phyloP scores from a whole-genome alignment of 768 basidiomycete genomes.

The Suillus brevipes region DNA sequence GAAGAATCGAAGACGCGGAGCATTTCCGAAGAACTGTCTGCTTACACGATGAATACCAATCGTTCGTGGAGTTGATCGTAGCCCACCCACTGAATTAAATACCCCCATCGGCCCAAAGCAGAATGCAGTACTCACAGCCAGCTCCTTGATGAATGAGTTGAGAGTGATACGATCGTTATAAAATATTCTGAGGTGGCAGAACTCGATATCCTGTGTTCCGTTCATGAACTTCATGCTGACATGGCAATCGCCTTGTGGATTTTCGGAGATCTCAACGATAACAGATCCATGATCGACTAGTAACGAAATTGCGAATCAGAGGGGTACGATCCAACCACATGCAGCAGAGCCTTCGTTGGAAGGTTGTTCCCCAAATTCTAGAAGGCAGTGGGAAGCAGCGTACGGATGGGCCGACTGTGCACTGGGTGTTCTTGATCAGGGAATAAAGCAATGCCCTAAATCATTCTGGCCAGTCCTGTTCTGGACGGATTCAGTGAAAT shows the following conservation, averaged over 20 bases:
- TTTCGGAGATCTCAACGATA: conserved; percentile 66
- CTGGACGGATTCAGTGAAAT: conserved; percentile 60
- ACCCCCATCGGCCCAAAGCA: neutral
- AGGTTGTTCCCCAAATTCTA: conserved; percentile 66
- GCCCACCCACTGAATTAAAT: conserved; percentile 24
- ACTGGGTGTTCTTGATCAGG: too few relatives aligned
- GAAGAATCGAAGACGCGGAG: conserved; percentile 26
- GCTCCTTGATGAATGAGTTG: conserved; percentile 18
- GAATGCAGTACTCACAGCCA: conserved; percentile 18
- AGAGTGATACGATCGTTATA: conserved; percentile 32
- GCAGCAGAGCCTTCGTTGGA: conserved; percentile 48
- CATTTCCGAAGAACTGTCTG: conserved; percentile 32
- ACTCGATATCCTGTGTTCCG: conserved; percentile 54
- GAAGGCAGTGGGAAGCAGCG: conserved; percentile 71
- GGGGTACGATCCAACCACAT: neutral
- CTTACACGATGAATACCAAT: conserved; percentile 36
- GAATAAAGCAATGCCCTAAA: conserved; percentile 27
- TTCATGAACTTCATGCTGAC: conserved; percentile 81
- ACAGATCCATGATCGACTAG: conserved; percentile 71
- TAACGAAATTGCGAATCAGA: neutral
- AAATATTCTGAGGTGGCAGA: conserved; percentile 68
- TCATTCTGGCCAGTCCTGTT: conserved; percentile 73
- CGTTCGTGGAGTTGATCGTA: conserved; percentile 28
- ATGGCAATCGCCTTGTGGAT: conserved; percentile 61
- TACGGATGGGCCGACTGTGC: conserved; percentile 75